Conservation (phyloP, 441 rosid species). For the Hura crepitans region DNA sequence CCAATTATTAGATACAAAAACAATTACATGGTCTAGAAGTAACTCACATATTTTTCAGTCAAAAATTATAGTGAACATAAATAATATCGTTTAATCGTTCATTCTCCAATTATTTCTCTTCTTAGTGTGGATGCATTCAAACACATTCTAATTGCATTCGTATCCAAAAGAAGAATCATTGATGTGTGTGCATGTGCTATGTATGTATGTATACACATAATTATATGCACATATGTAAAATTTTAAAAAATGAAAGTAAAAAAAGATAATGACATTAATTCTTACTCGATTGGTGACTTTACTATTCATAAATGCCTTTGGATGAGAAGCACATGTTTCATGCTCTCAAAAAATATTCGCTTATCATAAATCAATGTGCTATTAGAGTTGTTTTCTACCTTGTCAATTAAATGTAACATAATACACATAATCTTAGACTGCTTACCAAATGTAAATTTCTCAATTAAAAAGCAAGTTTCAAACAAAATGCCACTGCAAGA, state of each 20-base stretch:
- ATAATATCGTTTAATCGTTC: not conserved
- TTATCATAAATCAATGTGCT: too few species aligned
- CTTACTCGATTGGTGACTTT: not conserved
- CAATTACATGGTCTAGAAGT: not conserved
- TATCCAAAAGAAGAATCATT: too few species aligned
- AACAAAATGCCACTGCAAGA: not conserved
- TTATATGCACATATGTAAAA: too few species aligned
- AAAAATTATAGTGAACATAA: slow-evolving; percentile 9
- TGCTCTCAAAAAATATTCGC: not conserved
- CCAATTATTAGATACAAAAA: not conserved
- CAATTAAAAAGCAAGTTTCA: slow-evolving; percentile 4
- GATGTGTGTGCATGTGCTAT: too few species aligned
- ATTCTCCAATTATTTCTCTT: too few species aligned
- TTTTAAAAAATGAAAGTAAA: too few species aligned
- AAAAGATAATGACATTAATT: not conserved
- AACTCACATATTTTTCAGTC: not conserved
- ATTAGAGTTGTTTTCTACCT: too few species aligned
- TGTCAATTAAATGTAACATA: not conserved
- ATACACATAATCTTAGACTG: not conserved
- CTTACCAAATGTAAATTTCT: not conserved
- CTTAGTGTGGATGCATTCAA: not conserved
- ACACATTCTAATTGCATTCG: too few species aligned
- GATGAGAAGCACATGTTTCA: not conserved
- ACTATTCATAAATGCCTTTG: not conserved
- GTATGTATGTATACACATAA: too few species aligned